These are phyloP conservation scores for Alternaria postmessia DNA, from an alignment of 2,329 filamentous ascomycete genomes.

Conservation along the genomic window DNA sequence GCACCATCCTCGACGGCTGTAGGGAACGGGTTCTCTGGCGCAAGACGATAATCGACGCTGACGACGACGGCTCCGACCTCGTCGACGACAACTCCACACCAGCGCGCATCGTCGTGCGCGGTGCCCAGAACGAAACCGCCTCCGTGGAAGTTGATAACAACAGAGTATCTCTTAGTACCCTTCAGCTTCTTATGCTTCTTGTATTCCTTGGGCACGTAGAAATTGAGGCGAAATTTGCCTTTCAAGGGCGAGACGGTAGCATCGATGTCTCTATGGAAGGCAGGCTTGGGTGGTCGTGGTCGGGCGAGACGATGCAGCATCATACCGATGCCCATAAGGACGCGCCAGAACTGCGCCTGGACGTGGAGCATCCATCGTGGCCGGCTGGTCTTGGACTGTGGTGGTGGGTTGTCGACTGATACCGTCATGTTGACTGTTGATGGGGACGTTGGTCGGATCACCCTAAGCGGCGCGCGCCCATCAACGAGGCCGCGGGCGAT, in stretches of 20 bases:
- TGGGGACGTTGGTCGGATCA: neutral
- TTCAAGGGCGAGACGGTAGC: slow-evolving; percentile 57
- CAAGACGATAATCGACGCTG: slow-evolving; percentile 68
- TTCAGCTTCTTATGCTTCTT: slow-evolving; percentile 52
- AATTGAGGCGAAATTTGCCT: slow-evolving; percentile 63
- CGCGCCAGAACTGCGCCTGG: slow-evolving; percentile 72
- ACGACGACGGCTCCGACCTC: slow-evolving; percentile 66
- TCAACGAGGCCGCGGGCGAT: slow-evolving; percentile 7
- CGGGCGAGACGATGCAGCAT: slow-evolving; percentile 68
- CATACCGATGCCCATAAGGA: slow-evolving; percentile 74
- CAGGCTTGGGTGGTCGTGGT: slow-evolving; percentile 67
- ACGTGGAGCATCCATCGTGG: slow-evolving; percentile 68
- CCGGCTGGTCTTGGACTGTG: slow-evolving; percentile 39
- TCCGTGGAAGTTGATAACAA: slow-evolving; percentile 70
- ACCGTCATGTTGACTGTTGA: slow-evolving; percentile 4
- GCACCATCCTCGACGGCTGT: slow-evolving; percentile 71
- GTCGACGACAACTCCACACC: slow-evolving; percentile 64
- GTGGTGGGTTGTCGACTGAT: slow-evolving; percentile 9
- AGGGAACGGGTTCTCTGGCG: slow-evolving; percentile 69
- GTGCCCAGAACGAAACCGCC: slow-evolving; percentile 69
- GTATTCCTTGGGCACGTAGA: slow-evolving; percentile 67
- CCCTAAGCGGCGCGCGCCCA: slow-evolving; percentile 15
- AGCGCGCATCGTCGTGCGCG: slow-evolving; percentile 68
- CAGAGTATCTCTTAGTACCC: slow-evolving; percentile 60
- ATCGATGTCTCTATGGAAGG: slow-evolving; percentile 66